Base-by-base conservation (phyloP, 306 rosid genomes). In the Carpinus fangiana region DNA sequence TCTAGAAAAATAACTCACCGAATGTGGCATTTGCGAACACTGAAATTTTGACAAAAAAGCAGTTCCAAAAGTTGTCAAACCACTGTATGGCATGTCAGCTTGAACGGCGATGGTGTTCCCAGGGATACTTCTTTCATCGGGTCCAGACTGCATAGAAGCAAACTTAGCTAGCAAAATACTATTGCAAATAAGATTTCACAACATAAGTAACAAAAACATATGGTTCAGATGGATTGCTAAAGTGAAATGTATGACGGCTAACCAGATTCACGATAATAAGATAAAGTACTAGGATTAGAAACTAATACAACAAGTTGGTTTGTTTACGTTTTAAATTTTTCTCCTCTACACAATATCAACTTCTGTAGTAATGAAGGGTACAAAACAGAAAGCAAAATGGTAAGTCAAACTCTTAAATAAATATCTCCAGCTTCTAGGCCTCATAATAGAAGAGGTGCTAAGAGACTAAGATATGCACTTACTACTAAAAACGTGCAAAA, bases 11-110 rank as follows among this genome's bases (percentile, higher is more conserved):
- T 13, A 76, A 73, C 97, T 87, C 82, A 95, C 99, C 26, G 93
- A 84, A 82, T 95, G 99, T 73, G 97, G 97, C 98, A 95, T 89
- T 79, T 93, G 98, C 67, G 99, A 95, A 81, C 99, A 95, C 82
- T 95, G 94, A 70, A 95, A 95, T 84, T 95, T 95, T 47, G 99
- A 95, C 81, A 95, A 88, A 85, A 95, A 95, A 17, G 93, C 75
- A 5, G 99, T 84, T 84, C 99, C 99, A 81, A 88, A 95, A 26
- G 81, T 82, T 70, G 97, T 91, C 62, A 95, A 96, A 72, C 99
- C 99, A 41, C 86, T 81, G 81, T 89, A 93, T 16, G 99, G 99
- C 98, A 95, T 93, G 78, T 95, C 98, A 53, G 98, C 98, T 85
- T 95, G 99, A 48, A 95, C 99, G 11, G 98, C 99, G 68, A 93